phyloP scores from a whole-genome alignment of 2,329 filamentous ascomycete genomes.

The Chrysoporthe puriensis region DNA sequence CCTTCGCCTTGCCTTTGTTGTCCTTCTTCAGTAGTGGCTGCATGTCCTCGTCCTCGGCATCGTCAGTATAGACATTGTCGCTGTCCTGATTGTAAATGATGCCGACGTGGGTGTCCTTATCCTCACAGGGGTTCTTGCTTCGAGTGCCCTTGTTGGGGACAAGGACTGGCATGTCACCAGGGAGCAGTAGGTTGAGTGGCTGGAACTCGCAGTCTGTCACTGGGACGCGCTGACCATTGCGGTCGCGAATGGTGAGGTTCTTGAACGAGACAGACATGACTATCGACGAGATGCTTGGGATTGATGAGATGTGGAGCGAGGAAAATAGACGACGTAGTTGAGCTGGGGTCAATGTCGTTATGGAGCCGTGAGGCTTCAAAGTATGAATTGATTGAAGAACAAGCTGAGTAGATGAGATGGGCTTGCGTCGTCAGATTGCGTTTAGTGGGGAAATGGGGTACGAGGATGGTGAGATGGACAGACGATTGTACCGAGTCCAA shows the following conservation, averaged over 20 bases:
- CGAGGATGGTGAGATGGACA: background rate
- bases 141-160: conserved; percentile 20
- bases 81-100: background rate
- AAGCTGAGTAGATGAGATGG: background rate
- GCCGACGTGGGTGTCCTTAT: background rate
- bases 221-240: conserved; percentile 12
- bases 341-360: background rate
- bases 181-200: conserved; percentile 26
- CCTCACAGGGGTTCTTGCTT: background rate
- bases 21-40: conserved; percentile 16
- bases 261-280: conserved; percentile 11
- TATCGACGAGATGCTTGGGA: background rate
- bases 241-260: conserved; percentile 16
- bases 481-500: background rate
- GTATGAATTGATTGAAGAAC: background rate
- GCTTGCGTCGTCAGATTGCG: background rate
- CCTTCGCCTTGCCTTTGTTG: conserved; percentile 14
- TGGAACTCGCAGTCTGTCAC: conserved; percentile 23
- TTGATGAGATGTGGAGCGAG: background rate
- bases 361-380: background rate
- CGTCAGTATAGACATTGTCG: background rate
- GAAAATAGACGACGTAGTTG: background rate
- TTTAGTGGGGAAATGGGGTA: too few species aligned
- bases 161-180: conserved; percentile 22
- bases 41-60: conserved; percentile 18